A percentile compares a stretch with the other conserved stretches of the same genome.
These are phyloP conservation scores for Novymonas esmeraldas DNA, from an alignment of 208 protist genomes.

Conservation along the genomic window DNA sequence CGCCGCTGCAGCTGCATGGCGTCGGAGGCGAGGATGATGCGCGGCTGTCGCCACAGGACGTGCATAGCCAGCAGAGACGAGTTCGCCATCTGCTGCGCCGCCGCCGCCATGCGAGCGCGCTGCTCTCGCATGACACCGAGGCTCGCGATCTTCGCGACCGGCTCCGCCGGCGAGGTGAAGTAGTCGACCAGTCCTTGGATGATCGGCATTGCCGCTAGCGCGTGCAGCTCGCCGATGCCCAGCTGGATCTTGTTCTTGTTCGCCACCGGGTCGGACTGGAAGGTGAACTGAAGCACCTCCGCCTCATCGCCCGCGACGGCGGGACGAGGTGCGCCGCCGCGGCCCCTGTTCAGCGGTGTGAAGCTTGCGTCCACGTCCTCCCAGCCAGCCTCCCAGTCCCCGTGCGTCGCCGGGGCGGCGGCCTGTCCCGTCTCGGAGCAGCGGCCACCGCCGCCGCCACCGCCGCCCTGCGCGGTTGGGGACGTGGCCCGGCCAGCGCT, in stretches of 20 bases:
- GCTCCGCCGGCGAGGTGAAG: constrained; percentile 64
- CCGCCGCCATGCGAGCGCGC: constrained; percentile 59
- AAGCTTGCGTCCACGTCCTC: constrained; percentile 18
- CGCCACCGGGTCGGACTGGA: constrained; percentile 44
- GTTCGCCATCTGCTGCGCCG: constrained; percentile 61
- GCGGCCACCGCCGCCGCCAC: not conserved
- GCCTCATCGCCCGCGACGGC: constrained; percentile 5
- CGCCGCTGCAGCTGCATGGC: constrained; percentile 46
- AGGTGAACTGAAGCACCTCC: constrained; percentile 46
- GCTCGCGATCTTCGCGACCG: constrained; percentile 73
- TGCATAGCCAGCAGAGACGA: constrained; percentile 48
- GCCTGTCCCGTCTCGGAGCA: too few species aligned
- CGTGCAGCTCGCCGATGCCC: constrained; percentile 60
- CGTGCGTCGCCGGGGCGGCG: constrained; percentile 8
- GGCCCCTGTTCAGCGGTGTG: constrained; percentile 13
- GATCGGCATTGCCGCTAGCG: constrained; percentile 63
- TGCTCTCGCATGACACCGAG: constrained; percentile 86
- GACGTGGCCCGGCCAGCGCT: not conserved
- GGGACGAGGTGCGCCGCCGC: constrained; percentile 9
- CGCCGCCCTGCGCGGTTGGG: not conserved
- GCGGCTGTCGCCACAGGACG: constrained; percentile 74
- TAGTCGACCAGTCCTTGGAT: constrained; percentile 77
- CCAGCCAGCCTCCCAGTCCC: constrained; percentile 24
- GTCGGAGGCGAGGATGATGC: constrained; percentile 70
- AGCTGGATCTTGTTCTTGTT: constrained; percentile 59